Evolutionary conservation across 2,329 filamentous ascomycete genomes (phyloP).

Genomic region (Pseudogymnoascus sp.): DNA sequence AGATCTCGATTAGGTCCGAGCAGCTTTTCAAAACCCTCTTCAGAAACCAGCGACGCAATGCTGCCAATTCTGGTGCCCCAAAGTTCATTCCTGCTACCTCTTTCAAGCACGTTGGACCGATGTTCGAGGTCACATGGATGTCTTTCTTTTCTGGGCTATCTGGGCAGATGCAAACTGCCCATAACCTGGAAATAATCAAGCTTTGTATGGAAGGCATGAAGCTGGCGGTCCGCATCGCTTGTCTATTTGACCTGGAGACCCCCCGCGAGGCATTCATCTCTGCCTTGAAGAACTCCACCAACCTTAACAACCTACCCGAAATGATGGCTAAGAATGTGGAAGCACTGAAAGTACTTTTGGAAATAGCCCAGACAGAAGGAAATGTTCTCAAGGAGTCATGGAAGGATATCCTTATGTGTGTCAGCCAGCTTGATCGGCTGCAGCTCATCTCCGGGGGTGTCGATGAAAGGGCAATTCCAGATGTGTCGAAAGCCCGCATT

Average conservation of each 20-base stretch:
- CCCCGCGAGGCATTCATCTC: conserved; percentile 91
- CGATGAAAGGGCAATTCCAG: conserved; percentile 83
- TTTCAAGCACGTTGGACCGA: conserved; percentile 88
- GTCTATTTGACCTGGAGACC: conserved; percentile 87
- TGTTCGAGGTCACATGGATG: conserved; percentile 99
- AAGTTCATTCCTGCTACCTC: conserved; percentile 89
- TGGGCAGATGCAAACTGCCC: conserved; percentile 84
- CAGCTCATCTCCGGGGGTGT: conserved; percentile 93
- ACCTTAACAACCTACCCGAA: conserved; percentile 89
- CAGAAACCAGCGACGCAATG: conserved; percentile 76
- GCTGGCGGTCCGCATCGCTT: conserved; percentile 85
- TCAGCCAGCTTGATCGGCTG: conserved; percentile 90
- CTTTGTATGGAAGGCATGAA: conserved; percentile 94
- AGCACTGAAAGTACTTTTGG: conserved; percentile 81
- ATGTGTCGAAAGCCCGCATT: conserved; percentile 77
- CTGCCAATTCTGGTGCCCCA: conserved; percentile 50
- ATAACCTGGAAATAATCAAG: conserved; percentile 86
- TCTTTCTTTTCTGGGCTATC: conserved; percentile 93
- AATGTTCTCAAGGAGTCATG: conserved; percentile 84
- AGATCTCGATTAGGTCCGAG: conserved; percentile 66
- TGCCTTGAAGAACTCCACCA: conserved; percentile 85
- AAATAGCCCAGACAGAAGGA: conserved; percentile 87
- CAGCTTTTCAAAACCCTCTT: conserved; percentile 92
- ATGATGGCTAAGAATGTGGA: conserved; percentile 96
- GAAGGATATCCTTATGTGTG: conserved; percentile 90